phyloP scores from a whole-genome alignment of 176 grass and related monocot species.

The Rhynchospora tenuis region DNA sequence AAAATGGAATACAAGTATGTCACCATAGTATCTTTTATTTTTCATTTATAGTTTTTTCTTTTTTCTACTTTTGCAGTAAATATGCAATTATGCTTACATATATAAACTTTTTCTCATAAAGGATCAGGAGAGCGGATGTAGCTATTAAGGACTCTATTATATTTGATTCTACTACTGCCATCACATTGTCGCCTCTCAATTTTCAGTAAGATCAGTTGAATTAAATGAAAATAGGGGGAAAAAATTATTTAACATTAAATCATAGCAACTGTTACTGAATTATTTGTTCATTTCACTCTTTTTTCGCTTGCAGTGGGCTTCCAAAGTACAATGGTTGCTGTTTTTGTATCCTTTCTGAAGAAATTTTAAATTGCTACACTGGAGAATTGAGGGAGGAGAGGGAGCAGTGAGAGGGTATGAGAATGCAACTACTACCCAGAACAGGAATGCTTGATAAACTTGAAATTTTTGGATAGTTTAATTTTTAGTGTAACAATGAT shows the following conservation, averaged over 20 bases:
- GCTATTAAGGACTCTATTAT: conserved; percentile 45
- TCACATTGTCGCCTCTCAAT: conserved; percentile 60
- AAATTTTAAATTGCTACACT: background rate
- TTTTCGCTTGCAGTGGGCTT: conserved; percentile 47
- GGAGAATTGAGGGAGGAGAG: background rate
- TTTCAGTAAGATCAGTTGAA: conserved; percentile 52
- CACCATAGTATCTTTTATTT: conserved; percentile 2
- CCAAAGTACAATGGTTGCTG: conserved; percentile 82
- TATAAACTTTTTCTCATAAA: conserved; percentile 30
- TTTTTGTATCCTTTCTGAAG: conserved; percentile 72
- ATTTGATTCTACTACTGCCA: conserved; percentile 63
- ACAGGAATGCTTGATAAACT: background rate
- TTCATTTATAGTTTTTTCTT: conserved; percentile 25
- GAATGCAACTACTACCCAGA: background rate
- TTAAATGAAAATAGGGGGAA: background rate
- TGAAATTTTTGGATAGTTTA: background rate
- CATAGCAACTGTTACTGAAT: background rate
- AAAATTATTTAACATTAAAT: background rate
- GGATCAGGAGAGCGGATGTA: conserved; percentile 52
- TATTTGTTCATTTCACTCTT: conserved; percentile 17
- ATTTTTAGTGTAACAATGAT: background rate
- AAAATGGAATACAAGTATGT: conserved; percentile 97
- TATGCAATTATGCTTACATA: background rate
- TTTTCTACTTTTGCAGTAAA: background rate
- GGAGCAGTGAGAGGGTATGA: background rate